Conservation (phyloP, 148 eudicot species). For the Oxyria digyna region DNA sequence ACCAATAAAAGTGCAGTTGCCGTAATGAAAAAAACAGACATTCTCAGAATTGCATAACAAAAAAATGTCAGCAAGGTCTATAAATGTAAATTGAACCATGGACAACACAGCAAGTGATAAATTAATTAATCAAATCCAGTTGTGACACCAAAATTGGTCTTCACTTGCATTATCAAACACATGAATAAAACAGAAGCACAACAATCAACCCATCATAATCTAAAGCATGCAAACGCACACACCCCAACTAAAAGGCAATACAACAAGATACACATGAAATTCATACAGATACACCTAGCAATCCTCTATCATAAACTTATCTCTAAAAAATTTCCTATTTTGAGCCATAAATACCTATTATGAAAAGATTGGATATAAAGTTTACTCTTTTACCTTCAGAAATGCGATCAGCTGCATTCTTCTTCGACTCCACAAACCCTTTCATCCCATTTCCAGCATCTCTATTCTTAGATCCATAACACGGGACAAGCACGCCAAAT, state of each 20-base stretch:
- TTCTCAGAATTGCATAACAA: not conserved
- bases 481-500: constrained; percentile 91
- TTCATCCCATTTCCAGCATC: not conserved
- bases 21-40: not conserved
- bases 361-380: too few species aligned
- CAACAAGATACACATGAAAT: too few species aligned
- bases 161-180: not conserved
- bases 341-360: too few species aligned
- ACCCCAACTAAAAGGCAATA: too few species aligned
- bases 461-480: constrained; percentile 30
- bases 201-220: too few species aligned
- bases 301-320: too few species aligned
- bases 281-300: too few species aligned
- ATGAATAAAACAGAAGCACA: too few species aligned
- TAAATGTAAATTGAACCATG: not conserved
- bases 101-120: not conserved
- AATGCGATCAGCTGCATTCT: not conserved
- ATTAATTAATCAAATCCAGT: not conserved
- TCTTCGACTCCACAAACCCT: constrained; percentile 21
- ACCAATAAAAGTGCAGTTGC: not conserved
- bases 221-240: too few species aligned
- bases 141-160: not conserved
- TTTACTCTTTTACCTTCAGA: not conserved
- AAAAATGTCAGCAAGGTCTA: not conserved
- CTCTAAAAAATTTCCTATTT: too few species aligned